Base-by-base conservation (phyloP, 306 rosid species). In the Mucuna pruriens region DNA sequence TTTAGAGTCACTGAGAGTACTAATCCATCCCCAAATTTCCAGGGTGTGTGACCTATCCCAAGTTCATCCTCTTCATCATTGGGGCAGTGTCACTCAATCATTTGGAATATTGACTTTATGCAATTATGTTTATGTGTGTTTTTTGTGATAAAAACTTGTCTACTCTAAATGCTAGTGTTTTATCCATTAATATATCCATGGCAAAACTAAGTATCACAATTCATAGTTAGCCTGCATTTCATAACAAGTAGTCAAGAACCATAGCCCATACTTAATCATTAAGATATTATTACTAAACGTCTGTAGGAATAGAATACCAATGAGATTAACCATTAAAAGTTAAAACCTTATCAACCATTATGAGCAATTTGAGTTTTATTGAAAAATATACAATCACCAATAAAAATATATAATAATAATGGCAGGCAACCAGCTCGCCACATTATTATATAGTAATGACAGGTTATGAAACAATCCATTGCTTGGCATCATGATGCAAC, bases 381-480 rank as follows among this genome's bases (percentile, higher is more conserved):
- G 67, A 54, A 62, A 57, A 68, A 76, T 8, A 64, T 19, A 48
- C 17, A 31, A 78, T 29, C 44, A 16, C 6, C 44, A 33, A 6
- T 16, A 4, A 52, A 66, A 44, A 55, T 38, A 55, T 38, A 42
- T 74, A 52, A 71, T 19, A 25, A 42, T 46, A 62, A 79, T 26
- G 74, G 58, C 31, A 40, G 52, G 13, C 75, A 72, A 42, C n/a
- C 39, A 67, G 45, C 20, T 15, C 58, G 78, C 74, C 8, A 49
- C 17, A 23, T 78, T 78, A 65, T 73, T 73, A 25, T 66, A 72
- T 46, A 64, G 71, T 7, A 48, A 72, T 10, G 25, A 34, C 34
- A 64, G 31, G 44, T 71, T 83, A 65, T 36, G 74, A 73, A 49
- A 66, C 12, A 44, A 64, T 17, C 5, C 19, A 57, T 22, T 16